Percentiles rank a stretch among this genome's conserved stretches.
Conservation (phyloP, 768 basidiomycete species). For the Calocybe cyanea region DNA sequence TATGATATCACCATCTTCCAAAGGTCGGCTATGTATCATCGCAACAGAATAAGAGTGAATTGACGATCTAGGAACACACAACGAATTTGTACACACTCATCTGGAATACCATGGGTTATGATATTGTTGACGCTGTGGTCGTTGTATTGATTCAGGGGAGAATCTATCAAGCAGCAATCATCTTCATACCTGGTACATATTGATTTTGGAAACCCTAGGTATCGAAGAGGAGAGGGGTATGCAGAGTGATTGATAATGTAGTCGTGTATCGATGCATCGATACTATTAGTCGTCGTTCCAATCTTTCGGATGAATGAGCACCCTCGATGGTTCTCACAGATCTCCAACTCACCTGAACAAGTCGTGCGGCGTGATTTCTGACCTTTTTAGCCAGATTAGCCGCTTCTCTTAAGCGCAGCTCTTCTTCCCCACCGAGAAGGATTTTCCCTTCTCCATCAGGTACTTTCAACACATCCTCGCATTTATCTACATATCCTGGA, state of each 20-base stretch:
- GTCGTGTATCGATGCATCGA: constrained; percentile 72
- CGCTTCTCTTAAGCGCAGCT: constrained; percentile 47
- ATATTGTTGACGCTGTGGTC: constrained; percentile 81
- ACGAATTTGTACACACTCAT: constrained; percentile 52
- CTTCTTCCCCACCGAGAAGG: constrained; percentile 50
- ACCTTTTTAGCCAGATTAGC: constrained; percentile 55
- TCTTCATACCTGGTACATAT: constrained; percentile 61
- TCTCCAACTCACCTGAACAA: constrained; percentile 44
- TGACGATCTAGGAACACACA: not conserved
- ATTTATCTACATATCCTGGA: constrained; percentile 7
- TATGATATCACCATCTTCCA: constrained; percentile 81
- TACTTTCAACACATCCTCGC: not conserved
- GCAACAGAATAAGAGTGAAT: not conserved
- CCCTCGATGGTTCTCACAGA: not conserved
- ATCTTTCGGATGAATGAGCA: constrained; percentile 34
- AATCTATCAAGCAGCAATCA: not conserved
- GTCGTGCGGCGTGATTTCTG: constrained; percentile 47
- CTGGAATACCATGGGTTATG: constrained; percentile 85
- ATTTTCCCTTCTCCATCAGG: constrained; percentile 27
- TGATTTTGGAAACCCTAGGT: constrained; percentile 71
- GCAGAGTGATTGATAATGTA: constrained; percentile 65
- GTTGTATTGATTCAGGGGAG: not conserved
- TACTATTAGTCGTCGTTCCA: constrained; percentile 67
- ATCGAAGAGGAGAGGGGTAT: constrained; percentile 84
- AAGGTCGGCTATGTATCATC: constrained; percentile 71